Percentiles rank a stretch among this genome's conserved stretches.
These are phyloP conservation scores for Citrus cavaleriei DNA, from an alignment of 345 rosid genomes.

Conservation along the genomic window DNA sequence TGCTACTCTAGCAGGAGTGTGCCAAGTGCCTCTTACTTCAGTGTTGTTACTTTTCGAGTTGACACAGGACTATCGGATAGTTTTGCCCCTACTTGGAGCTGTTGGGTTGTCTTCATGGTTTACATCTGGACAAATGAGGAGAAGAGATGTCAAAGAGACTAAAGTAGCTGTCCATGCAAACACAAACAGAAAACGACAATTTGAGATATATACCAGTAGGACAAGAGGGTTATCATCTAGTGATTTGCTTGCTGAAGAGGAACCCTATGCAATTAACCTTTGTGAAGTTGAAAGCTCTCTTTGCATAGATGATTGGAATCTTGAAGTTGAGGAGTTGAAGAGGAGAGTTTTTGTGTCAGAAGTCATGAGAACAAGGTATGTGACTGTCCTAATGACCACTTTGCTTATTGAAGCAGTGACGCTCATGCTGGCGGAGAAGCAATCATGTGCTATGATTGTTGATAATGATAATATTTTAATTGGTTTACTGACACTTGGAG, in stretches of 20 bases:
- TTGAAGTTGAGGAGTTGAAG: slow-evolving; percentile 38
- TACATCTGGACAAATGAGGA: slow-evolving; percentile 71
- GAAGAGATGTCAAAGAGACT: slow-evolving; percentile 46
- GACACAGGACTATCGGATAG: slow-evolving; percentile 90
- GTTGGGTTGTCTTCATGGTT: slow-evolving; percentile 95
- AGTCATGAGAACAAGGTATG: slow-evolving; percentile 87
- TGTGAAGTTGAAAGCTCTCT: slow-evolving; percentile 94
- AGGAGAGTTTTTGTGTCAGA: slow-evolving; percentile 60
- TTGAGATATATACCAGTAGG: slow-evolving; percentile 22
- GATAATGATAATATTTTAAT: slow-evolving; percentile 57
- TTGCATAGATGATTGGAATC: slow-evolving; percentile 51
- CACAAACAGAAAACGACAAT: slow-evolving; percentile 23
- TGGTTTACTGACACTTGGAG: slow-evolving; percentile 64
- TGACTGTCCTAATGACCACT: slow-evolving; percentile 60
- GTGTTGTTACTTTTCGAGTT: slow-evolving; percentile 86
- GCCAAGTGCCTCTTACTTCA: slow-evolving; percentile 96
- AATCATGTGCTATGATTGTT: slow-evolving; percentile 74
- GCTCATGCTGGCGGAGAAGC: slow-evolving; percentile 88
- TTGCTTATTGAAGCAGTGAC: slow-evolving; percentile 66
- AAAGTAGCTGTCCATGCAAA: slow-evolving; percentile 32
- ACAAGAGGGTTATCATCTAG: slow-evolving; percentile 18
- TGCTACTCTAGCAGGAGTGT: slow-evolving; percentile 96
- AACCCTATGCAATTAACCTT: slow-evolving; percentile 41
- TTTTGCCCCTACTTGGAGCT: slow-evolving; percentile 83
- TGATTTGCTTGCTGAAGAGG: slow-evolving; percentile 20